These are phyloP conservation scores for Allium fistulosum DNA, from an alignment of 106 monocot species.

Conservation along the genomic window DNA sequence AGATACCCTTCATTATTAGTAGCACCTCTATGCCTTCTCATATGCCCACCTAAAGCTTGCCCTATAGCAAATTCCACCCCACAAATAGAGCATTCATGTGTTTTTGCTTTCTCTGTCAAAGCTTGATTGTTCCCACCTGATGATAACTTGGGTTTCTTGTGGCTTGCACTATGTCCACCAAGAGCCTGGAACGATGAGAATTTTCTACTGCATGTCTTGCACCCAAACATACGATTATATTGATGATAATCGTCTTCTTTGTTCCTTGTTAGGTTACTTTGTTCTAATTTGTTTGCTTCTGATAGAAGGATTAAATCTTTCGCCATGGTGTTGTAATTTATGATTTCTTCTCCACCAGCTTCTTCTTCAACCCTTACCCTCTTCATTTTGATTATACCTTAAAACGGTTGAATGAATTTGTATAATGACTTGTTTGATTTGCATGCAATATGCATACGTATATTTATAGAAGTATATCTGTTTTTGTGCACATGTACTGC, in stretches of 20 bases:
- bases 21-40: constrained; percentile 6
- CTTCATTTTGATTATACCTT: neutral
- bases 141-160: constrained; percentile 2
- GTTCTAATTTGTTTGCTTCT: no score
- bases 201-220: neutral
- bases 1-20: neutral
- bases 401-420: no score
- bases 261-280: neutral
- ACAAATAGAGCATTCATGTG: constrained; percentile 13
- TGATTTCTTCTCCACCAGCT: no score
- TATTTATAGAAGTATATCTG: no score
- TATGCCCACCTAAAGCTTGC: constrained; percentile 19
- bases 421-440: no score
- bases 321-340: neutral
- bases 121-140: neutral
- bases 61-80: constrained; percentile 13
- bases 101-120: neutral
- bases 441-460: no score
- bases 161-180: neutral
- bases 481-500: no score
- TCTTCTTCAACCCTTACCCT: neutral
- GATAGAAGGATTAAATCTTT: neutral
- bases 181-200: neutral
- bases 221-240: neutral
- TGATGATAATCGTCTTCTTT: neutral